These are phyloP conservation scores for Beauveria medogensis DNA, from an alignment of 2,329 filamentous ascomycete genomes.

Conservation along the genomic window DNA sequence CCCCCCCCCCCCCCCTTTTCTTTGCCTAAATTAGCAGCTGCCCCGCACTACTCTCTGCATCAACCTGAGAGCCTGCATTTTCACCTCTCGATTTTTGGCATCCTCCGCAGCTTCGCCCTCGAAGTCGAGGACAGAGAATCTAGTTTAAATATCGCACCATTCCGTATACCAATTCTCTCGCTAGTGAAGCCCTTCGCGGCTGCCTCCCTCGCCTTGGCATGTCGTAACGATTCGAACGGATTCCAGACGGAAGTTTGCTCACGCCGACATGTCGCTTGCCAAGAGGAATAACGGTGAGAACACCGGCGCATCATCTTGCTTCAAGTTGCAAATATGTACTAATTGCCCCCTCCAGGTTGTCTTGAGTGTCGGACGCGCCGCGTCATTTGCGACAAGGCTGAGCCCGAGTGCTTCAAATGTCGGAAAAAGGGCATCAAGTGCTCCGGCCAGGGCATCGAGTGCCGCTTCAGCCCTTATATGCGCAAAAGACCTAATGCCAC, in stretches of 20 bases:
- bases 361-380: slow-evolving; percentile 30
- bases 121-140: not conserved
- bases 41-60: slow-evolving; percentile 3
- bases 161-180: not conserved
- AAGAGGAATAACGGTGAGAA: slow-evolving; percentile 20
- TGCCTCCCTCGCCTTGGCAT: not conserved
- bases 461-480: slow-evolving; percentile 28
- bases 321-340: not conserved
- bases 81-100: not conserved
- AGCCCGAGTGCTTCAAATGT: slow-evolving; percentile 31
- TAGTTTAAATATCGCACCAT: not conserved
- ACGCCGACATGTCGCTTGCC: slow-evolving; percentile 19
- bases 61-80: not conserved
- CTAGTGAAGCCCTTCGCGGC: not conserved
- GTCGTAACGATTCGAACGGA: not conserved
- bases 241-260: not conserved
- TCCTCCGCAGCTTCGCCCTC: not conserved
- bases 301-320: not conserved
- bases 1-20: too few species aligned
- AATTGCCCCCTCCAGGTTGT: slow-evolving; percentile 21
- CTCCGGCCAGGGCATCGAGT: slow-evolving; percentile 29
- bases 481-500: not conserved
- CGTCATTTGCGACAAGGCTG: slow-evolving; percentile 30
- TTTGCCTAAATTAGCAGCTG: not conserved
- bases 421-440: slow-evolving; percentile 30